Conservation (phyloP, 2,329 filamentous ascomycete species). For the Dactylonectria estremocensis region DNA sequence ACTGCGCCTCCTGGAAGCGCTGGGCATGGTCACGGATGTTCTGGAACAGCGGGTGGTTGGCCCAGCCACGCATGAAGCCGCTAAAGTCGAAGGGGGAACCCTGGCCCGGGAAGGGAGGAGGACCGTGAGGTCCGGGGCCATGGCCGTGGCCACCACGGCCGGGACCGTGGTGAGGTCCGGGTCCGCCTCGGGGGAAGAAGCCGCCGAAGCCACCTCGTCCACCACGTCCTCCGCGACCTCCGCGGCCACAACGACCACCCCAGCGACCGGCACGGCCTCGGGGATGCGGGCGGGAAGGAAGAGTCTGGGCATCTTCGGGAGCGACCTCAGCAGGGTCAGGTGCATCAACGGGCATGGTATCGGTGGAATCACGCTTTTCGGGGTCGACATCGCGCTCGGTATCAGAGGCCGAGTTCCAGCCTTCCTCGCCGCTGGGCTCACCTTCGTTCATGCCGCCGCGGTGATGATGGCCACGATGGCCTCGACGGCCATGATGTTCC, state of each 20-base stretch:
- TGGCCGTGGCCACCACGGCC: no score
- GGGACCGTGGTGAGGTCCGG: constrained; percentile 43
- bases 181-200: constrained; percentile 35
- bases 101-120: constrained; percentile 35
- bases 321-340: constrained; percentile 53
- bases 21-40: constrained; percentile 58
- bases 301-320: constrained; percentile 48
- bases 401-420: constrained; percentile 36
- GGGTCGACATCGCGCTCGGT: constrained; percentile 44
- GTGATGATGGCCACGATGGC: constrained; percentile 41
- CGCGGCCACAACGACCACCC: constrained; percentile 36
- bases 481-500: constrained; percentile 35
- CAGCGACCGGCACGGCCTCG: constrained; percentile 36
- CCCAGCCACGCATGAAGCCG: constrained; percentile 57
- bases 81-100: constrained; percentile 56
- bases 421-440: constrained; percentile 34
- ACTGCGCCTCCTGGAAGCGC: constrained; percentile 38
- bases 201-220: constrained; percentile 42
- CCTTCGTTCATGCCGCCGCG: constrained; percentile 45
- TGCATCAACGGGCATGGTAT: constrained; percentile 50
- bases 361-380: constrained; percentile 55
- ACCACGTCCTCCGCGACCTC: constrained; percentile 39
- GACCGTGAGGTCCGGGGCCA: constrained; percentile 45
- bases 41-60: constrained; percentile 60
- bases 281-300: constrained; percentile 39